Evolutionary conservation across 208 protist species (phyloP).

Genomic region (Hexamita inflata): DNA sequence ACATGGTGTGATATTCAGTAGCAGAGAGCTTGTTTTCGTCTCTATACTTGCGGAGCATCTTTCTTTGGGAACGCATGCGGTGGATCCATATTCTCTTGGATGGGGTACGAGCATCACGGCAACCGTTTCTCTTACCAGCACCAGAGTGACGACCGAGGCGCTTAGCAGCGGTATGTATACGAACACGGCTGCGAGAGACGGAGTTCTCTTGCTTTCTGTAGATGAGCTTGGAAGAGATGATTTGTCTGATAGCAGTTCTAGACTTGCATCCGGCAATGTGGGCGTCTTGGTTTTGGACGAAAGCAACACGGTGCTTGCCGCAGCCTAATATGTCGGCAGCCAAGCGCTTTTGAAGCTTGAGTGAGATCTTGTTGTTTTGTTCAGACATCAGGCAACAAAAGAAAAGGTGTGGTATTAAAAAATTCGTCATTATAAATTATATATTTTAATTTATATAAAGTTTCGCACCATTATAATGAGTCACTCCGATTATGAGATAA

Average conservation of each 20-base stretch:
- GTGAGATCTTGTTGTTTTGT: background rate
- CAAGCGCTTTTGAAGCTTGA: conserved; percentile 82
- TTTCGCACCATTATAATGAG: too few relatives aligned
- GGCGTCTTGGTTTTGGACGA: conserved; percentile 79
- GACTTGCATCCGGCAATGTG: conserved; percentile 91
- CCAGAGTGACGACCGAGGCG: conserved; percentile 66
- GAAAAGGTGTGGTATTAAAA: too few relatives aligned
- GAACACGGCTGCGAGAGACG: conserved; percentile 75
- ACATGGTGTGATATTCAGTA: conserved; percentile 60
- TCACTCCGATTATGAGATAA: too few relatives aligned
- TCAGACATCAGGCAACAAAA: too few relatives aligned
- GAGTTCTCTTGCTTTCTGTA: conserved; percentile 78
- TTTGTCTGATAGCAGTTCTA: conserved; percentile 50
- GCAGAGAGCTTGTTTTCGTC: conserved; percentile 88
- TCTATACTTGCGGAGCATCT: conserved; percentile 86
- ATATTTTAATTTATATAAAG: too few relatives aligned
- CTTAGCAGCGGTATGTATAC: conserved; percentile 68
- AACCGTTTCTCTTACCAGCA: conserved; percentile 81
- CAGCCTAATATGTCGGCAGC: conserved; percentile 88
- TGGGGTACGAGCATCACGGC: conserved; percentile 80
- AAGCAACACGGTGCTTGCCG: conserved; percentile 70
- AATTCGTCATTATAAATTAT: too few relatives aligned
- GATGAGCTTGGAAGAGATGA: conserved; percentile 82
- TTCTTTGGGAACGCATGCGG: conserved; percentile 81
- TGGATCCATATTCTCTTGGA: conserved; percentile 88